These are phyloP conservation scores for Leucocoprinus leucothites DNA, from an alignment of 768 basidiomycete genomes.

Conservation along the genomic window DNA sequence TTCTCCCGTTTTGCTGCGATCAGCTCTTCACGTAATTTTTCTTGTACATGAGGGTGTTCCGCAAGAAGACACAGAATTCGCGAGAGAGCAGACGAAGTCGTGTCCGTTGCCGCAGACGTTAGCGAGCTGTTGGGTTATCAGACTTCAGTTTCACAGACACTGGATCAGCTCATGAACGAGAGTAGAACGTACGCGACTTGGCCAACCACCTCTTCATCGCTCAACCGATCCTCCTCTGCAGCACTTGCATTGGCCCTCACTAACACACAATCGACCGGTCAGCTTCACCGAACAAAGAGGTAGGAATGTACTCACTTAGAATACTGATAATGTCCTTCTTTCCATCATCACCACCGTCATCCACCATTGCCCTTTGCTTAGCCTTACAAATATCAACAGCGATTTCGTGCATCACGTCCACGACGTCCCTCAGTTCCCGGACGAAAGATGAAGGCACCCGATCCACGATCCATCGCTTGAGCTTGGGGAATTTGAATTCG, in stretches of 20 bases:
- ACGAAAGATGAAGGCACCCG: slow-evolving; percentile 27
- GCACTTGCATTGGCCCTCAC: slow-evolving; percentile 32
- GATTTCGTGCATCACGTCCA: slow-evolving; percentile 29
- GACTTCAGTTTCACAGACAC: background rate
- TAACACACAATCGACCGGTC: slow-evolving; percentile 7
- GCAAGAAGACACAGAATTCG: slow-evolving; percentile 31
- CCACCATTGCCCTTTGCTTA: slow-evolving; percentile 29
- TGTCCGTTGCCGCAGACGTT: slow-evolving; percentile 40
- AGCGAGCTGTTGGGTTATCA: slow-evolving; percentile 27
- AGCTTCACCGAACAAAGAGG: background rate
- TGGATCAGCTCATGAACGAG: slow-evolving; percentile 19
- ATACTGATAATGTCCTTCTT: slow-evolving; percentile 41
- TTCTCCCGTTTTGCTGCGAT: slow-evolving; percentile 21
- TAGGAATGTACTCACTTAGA: slow-evolving; percentile 27
- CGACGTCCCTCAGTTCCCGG: slow-evolving; percentile 23
- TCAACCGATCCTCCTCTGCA: slow-evolving; percentile 26
- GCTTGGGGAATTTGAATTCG: slow-evolving; percentile 23
- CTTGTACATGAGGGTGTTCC: slow-evolving; percentile 33
- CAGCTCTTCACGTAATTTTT: slow-evolving; percentile 33
- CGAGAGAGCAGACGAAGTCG: slow-evolving; percentile 34
- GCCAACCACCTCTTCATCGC: slow-evolving; percentile 31
- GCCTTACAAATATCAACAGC: slow-evolving; percentile 30
- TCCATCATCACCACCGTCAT: slow-evolving; percentile 23
- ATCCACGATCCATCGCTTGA: slow-evolving; percentile 33
- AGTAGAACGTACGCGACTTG: slow-evolving; percentile 21